phyloP scores from a whole-genome alignment of 2,329 filamentous ascomycete genomes.

The Boeremia exigua region DNA sequence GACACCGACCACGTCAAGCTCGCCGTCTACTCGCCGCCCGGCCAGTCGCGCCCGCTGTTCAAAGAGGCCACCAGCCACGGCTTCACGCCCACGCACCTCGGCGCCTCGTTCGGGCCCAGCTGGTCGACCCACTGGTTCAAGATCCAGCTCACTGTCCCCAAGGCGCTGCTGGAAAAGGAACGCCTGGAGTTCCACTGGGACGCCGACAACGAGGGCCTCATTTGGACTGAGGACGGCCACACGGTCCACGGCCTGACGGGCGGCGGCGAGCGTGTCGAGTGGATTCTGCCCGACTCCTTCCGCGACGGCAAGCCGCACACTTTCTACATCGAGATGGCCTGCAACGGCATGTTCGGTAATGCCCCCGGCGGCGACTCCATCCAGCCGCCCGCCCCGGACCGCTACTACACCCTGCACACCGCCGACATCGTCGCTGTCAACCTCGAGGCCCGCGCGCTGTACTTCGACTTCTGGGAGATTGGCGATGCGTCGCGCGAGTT shows the following conservation, averaged over 20 bases:
- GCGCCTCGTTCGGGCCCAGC: slow-evolving; percentile 85
- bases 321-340: slow-evolving; percentile 98
- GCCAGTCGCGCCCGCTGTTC: slow-evolving; percentile 81
- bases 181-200: slow-evolving; percentile 97
- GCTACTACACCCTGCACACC: slow-evolving; percentile 74
- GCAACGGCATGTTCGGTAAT: slow-evolving; percentile 98
- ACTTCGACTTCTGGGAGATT: slow-evolving; percentile 96
- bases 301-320: slow-evolving; percentile 84
- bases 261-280: slow-evolving; percentile 85
- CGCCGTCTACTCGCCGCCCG: slow-evolving; percentile 82
- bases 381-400: slow-evolving; percentile 86
- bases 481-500: slow-evolving; percentile 91
- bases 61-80: slow-evolving; percentile 78
- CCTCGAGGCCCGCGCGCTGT: slow-evolving; percentile 79
- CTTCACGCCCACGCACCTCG: slow-evolving; percentile 76
- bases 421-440: slow-evolving; percentile 92
- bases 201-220: slow-evolving; percentile 88
- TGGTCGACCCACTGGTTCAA: slow-evolving; percentile 99
- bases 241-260: slow-evolving; percentile 92
- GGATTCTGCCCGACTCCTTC: slow-evolving; percentile 83
- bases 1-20: slow-evolving; percentile 74
- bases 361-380: slow-evolving; percentile 83
- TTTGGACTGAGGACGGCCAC: slow-evolving; percentile 90
- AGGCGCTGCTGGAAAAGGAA: slow-evolving; percentile 74
- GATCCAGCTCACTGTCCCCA: slow-evolving; percentile 77